Conservation (phyloP, 1,284 basidiomycete species). For the Malassezia sp. region DNA sequence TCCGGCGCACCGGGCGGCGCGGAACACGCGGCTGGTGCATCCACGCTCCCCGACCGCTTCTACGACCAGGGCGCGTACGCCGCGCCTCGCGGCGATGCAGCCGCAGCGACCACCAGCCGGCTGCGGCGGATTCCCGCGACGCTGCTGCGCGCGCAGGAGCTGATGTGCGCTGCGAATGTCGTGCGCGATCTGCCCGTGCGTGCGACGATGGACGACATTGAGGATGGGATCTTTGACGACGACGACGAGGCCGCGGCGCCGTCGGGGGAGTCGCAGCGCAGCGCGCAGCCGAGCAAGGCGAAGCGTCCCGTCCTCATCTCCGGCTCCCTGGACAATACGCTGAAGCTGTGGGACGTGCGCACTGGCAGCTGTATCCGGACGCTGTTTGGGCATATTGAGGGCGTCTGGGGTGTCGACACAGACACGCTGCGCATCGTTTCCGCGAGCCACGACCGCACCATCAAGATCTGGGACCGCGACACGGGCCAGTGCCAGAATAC, state of each 20-base stretch:
- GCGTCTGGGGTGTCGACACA: conserved; percentile 87
- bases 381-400: conserved; percentile 82
- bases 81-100: background rate
- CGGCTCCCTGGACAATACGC: conserved; percentile 86
- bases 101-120: background rate
- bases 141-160: conserved; percentile 30
- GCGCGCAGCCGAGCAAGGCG: conserved; percentile 3
- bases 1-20: too few species aligned
- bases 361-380: conserved; percentile 68
- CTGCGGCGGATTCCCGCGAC: conserved; percentile 27
- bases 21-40: background rate
- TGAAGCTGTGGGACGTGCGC: conserved; percentile 92
- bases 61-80: conserved; percentile 2
- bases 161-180: conserved; percentile 32
- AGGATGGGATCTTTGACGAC: conserved; percentile 17
- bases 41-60: conserved; percentile 18
- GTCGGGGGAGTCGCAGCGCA: background rate
- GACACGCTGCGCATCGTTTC: conserved; percentile 85
- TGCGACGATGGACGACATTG: conserved; percentile 40
- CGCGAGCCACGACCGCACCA: conserved; percentile 80
- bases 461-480: conserved; percentile 82
- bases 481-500: conserved; percentile 78
- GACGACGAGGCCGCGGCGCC: conserved; percentile 9
- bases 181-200: conserved; percentile 33
- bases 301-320: conserved; percentile 62